Evolutionary conservation across 2,329 filamentous ascomycete genomes (phyloP).

Genomic region (Nemania abortiva): DNA sequence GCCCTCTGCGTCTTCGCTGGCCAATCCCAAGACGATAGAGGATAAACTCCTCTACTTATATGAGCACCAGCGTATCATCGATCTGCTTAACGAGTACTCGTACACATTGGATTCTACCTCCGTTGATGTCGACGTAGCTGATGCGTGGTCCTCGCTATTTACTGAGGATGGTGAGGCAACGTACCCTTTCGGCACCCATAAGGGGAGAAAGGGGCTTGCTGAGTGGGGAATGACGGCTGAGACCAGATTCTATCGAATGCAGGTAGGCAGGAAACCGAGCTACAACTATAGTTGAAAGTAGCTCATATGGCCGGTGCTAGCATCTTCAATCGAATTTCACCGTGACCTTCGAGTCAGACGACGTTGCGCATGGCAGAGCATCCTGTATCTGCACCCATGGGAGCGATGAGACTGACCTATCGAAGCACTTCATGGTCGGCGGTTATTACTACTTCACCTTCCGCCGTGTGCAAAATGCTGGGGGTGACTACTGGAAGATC

Average conservation of each 20-base stretch:
- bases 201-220: conserved; percentile 11
- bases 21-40: conserved; percentile 7
- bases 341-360: conserved; percentile 8
- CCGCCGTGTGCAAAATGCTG: not conserved
- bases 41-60: conserved; percentile 12
- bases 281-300: not conserved
- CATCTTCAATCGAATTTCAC: conserved; percentile 20
- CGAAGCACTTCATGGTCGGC: conserved; percentile 20
- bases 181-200: conserved; percentile 15
- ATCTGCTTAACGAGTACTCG: conserved; percentile 13
- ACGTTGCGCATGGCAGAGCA: conserved; percentile 6
- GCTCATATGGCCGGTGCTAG: not conserved
- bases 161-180: conserved; percentile 16
- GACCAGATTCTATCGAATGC: conserved; percentile 17
- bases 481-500: conserved; percentile 7
- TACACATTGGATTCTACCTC: conserved; percentile 11
- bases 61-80: conserved; percentile 14
- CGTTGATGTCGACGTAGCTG: conserved; percentile 1
- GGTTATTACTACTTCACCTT: conserved; percentile 16
- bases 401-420: conserved; percentile 10
- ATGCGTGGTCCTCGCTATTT: conserved; percentile 13
- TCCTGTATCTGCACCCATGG: conserved; percentile 14
- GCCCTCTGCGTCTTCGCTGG: not conserved
- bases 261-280: not conserved
- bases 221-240: conserved; percentile 17